These are phyloP conservation scores for Cadophora malorum DNA, from an alignment of 2,329 filamentous ascomycete species.

Conservation along the genomic window DNA sequence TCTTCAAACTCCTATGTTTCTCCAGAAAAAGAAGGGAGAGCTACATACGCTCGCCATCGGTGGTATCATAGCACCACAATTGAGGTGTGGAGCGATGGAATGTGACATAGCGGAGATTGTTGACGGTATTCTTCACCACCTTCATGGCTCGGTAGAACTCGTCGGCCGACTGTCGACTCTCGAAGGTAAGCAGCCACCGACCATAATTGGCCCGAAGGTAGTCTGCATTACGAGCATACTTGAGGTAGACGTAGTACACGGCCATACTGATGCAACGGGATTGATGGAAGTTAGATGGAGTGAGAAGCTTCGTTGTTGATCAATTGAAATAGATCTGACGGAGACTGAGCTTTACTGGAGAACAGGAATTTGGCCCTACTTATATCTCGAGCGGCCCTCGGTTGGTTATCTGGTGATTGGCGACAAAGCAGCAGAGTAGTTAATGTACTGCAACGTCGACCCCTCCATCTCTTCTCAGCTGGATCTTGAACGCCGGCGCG, in stretches of 20 bases:
- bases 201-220: constrained; percentile 11
- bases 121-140: neutral
- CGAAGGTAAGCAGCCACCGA: constrained; percentile 7
- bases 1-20: too few relatives aligned
- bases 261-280: neutral
- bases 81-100: constrained; percentile 7
- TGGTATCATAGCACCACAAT: constrained; percentile 7
- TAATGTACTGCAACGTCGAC: neutral
- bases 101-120: constrained; percentile 9
- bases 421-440: neutral
- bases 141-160: constrained; percentile 7
- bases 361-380: neutral
- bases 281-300: neutral
- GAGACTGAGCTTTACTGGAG: neutral
- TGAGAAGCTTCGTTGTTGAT: neutral
- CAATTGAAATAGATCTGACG: neutral
- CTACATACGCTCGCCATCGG: constrained; percentile 8
- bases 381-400: neutral
- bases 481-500: neutral
- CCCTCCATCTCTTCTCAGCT: neutral
- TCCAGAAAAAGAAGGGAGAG: neutral
- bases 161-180: constrained; percentile 3
- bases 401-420: neutral
- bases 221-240: constrained; percentile 3
- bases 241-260: constrained; percentile 2